phyloP scores from a whole-genome alignment of 2,329 filamentous ascomycete genomes.

The Fusarium newnesense region DNA sequence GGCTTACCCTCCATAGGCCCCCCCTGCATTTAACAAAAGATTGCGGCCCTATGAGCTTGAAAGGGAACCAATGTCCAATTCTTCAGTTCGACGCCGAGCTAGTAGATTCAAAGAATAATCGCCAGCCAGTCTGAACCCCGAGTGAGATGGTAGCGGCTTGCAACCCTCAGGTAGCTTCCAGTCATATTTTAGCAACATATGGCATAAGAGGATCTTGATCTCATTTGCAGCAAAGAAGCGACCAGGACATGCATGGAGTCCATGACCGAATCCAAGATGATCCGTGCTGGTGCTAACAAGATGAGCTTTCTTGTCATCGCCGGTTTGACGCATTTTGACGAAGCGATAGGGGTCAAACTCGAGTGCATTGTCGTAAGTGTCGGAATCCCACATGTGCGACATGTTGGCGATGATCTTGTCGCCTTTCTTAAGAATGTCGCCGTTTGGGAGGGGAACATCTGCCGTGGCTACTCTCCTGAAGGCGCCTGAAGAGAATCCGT shows the following conservation, averaged over 20 bases:
- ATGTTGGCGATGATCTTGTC: background rate
- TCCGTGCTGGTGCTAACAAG: constrained; percentile 62
- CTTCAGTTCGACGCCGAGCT: background rate
- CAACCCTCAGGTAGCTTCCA: constrained; percentile 5
- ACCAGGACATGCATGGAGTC: constrained; percentile 63
- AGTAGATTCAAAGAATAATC: background rate
- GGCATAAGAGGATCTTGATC: constrained; percentile 61
- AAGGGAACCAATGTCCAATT: background rate
- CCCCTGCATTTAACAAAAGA: background rate
- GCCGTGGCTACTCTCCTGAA: background rate
- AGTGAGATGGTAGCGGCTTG: accelerated
- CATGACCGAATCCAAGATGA: constrained; percentile 64
- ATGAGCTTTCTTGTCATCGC: constrained; percentile 44
- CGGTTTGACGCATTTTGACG: constrained; percentile 51
- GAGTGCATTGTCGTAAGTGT: constrained; percentile 5
- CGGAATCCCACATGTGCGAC: background rate
- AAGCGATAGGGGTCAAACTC: constrained; percentile 60
- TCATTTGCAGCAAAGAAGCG: constrained; percentile 65
- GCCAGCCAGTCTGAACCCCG: accelerated
- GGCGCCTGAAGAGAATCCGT: accelerated
- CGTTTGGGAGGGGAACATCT: background rate
- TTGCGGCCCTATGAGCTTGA: accelerated
- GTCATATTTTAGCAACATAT: constrained; percentile 62
- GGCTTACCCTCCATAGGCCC: no score
- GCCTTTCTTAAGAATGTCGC: background rate